A percentile compares a stretch with the other conserved stretches of the same genome.
Evolutionary conservation across 495 filamentous ascomycete species (phyloP).

Genomic region (Endocarpon pusillum): DNA sequence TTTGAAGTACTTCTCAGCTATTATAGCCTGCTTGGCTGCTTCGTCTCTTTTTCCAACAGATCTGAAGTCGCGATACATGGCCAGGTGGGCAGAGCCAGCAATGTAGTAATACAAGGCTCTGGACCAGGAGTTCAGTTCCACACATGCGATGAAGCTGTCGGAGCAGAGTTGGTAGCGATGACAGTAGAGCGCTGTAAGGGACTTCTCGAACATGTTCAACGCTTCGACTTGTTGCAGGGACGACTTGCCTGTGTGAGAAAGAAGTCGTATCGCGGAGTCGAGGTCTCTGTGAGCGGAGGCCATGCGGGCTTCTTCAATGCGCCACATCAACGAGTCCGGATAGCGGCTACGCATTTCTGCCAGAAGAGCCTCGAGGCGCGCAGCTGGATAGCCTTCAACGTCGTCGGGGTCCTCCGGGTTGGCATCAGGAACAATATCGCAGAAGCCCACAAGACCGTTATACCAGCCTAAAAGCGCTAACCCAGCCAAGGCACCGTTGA

Average conservation of each 20-base stretch:
- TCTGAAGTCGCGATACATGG: conserved; percentile 52
- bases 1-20: conserved; percentile 51
- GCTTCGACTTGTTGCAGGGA: conserved; percentile 75
- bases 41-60: conserved; percentile 26
- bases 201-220: conserved; percentile 68
- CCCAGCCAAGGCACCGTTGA: conserved; percentile 81
- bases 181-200: conserved; percentile 60
- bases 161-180: conserved; percentile 57
- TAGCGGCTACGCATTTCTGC: conserved; percentile 58
- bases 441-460: conserved; percentile 68
- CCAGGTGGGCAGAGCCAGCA: conserved; percentile 58
- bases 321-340: conserved; percentile 72
- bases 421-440: conserved; percentile 62
- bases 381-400: conserved; percentile 53
- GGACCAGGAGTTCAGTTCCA: conserved; percentile 81
- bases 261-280: conserved; percentile 45
- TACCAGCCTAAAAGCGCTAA: conserved; percentile 71
- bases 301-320: conserved; percentile 77
- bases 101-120: conserved; percentile 84
- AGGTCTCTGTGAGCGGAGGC: conserved; percentile 48
- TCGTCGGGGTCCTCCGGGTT: conserved; percentile 29
- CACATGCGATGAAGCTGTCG: conserved; percentile 57
- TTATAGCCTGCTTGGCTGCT: conserved; percentile 31
- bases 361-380: conserved; percentile 50
- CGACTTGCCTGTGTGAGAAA: conserved; percentile 38